phyloP scores from a whole-genome alignment of 192 early-diverging fungal species.

The Dissophora ornata region DNA sequence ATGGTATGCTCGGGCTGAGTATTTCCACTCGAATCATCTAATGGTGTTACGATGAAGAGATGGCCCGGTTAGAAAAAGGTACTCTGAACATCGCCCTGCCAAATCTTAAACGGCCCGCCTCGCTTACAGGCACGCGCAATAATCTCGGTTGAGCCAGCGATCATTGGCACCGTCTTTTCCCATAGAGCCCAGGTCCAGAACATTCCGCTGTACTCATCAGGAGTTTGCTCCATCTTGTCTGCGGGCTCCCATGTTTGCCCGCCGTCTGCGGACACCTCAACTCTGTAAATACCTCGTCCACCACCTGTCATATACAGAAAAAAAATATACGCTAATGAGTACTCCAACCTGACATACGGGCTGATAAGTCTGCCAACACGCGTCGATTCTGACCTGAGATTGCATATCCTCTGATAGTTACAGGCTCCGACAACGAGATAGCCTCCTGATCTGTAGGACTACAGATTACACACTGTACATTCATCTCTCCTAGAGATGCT shows the following conservation, averaged over 20 bases:
- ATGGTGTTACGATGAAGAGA: not conserved
- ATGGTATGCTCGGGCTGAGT: slow-evolving; percentile 82
- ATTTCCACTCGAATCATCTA: slow-evolving; percentile 87
- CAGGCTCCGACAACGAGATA: slow-evolving; percentile 40
- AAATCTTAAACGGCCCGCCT: no score
- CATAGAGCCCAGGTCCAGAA: slow-evolving; percentile 91
- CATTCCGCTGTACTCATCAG: slow-evolving; percentile 46
- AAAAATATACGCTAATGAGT: not conserved
- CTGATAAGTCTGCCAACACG: no score
- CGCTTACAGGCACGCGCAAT: slow-evolving; percentile 82
- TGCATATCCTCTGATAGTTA: slow-evolving; percentile 78
- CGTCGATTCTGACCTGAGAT: slow-evolving; percentile 56
- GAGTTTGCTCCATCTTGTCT: slow-evolving; percentile 62
- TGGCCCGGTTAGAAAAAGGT: no score
- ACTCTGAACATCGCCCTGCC: not conserved
- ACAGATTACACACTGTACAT: slow-evolving; percentile 87
- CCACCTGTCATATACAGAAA: slow-evolving; percentile 57
- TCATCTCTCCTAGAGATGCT: slow-evolving; percentile 74
- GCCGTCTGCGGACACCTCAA: slow-evolving; percentile 86
- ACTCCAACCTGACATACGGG: no score
- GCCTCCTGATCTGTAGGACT: slow-evolving; percentile 68
- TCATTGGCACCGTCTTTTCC: slow-evolving; percentile 68
- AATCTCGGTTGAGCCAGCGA: slow-evolving; percentile 62
- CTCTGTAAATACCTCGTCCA: slow-evolving; percentile 81
- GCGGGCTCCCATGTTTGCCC: slow-evolving; percentile 87